phyloP scores from a whole-genome alignment of 176 grass and related monocot genomes.

The Oryza rufipogon region DNA sequence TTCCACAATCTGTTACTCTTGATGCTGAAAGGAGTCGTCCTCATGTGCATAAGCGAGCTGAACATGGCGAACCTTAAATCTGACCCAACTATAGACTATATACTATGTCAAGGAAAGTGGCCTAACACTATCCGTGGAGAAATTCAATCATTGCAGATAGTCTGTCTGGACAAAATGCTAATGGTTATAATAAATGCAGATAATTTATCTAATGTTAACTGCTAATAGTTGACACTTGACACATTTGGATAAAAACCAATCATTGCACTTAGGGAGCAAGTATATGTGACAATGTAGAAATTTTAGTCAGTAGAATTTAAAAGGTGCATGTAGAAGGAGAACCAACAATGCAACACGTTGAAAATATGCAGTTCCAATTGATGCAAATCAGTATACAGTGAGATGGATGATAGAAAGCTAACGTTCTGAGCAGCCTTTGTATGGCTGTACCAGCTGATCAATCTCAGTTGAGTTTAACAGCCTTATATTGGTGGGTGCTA shows the following conservation, averaged over 20 bases:
- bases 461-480: neutral
- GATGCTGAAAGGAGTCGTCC: neutral
- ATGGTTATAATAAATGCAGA: slow-evolving; percentile 1
- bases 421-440: neutral
- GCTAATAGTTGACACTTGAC: neutral
- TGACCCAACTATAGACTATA: neutral
- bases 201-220: slow-evolving; percentile 8
- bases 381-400: neutral
- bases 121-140: neutral
- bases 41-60: neutral
- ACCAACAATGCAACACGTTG: neutral
- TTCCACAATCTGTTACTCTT: neutral
- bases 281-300: slow-evolving; percentile 5
- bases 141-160: neutral
- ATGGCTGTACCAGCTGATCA: neutral
- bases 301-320: neutral
- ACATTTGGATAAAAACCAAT: neutral
- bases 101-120: neutral
- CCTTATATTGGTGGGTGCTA: neutral
- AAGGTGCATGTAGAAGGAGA: neutral
- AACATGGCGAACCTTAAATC: neutral
- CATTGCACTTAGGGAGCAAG: neutral
- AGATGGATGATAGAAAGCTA: neutral
- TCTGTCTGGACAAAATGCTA: neutral
- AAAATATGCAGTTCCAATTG: neutral